Base-by-base conservation (phyloP, 2,329 filamentous ascomycete species). In the Alternaria postmessia region DNA sequence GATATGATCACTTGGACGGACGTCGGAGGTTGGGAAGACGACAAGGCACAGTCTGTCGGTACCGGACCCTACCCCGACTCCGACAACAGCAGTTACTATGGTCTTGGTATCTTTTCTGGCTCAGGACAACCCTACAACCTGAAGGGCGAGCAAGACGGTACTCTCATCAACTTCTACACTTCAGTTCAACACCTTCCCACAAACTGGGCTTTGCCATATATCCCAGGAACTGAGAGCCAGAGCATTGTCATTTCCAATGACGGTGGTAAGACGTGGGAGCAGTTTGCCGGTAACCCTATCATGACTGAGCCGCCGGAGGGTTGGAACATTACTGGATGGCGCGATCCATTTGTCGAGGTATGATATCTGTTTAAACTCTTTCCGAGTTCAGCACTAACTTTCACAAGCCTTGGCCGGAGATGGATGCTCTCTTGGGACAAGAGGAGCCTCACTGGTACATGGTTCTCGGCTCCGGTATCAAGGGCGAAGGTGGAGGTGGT, bases 51-150 rank as follows among this genome's bases (percentile, higher is more conserved):
- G 63, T 65, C 76, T 57, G 22, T 83, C 7, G 78, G 75, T 5
- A 80, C 81, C 7, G 76, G 76, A 14, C 80, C 79, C 55, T 46
- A 65, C 4, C 65, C 68, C 9, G 63, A 66, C 9, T 72, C 69
- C 8, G 52, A 63, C 20, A 74, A 77, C 56, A 76, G 76, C 41
- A 73, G 75, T 7, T 86, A 86, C 66, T 82, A 86, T 57, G 77
- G 81, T 2, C 75, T 85, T 12, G 84, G 84, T 1, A 82, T 86
- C 32, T 86, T 86, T 69, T 84, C 81, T 5, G 85, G 85, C 4
- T 84, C 82, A 38, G 78, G 80, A 4, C 80, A 82, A 61, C 81
- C 84, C 1, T 81, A 83, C 7, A 84, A 84, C 12, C 70, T 83
- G 0, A 64, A 79, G 4, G 83, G 83, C 32, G 78, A 83, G 57